Evolutionary conservation across 2,329 filamentous ascomycete genomes (phyloP), one percentile per base, ranked within the genome.

Genomic region (Annulohypoxylon truncatum): DNA sequence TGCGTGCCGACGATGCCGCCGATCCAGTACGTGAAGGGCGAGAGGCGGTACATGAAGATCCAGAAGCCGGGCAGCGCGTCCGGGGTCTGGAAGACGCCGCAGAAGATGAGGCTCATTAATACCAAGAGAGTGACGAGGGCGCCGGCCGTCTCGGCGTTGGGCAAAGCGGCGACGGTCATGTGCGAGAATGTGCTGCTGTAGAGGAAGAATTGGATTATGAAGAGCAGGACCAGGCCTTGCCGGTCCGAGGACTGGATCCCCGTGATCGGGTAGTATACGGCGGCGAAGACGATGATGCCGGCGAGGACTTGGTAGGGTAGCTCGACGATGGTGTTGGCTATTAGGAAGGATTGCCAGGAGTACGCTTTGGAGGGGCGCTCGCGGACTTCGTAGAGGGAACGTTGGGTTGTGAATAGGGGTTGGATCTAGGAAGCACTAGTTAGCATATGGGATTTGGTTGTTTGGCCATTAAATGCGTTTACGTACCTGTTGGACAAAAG

Each of bases 361-460:
- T 58, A 58, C 4, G 29, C 42, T 24, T 58, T 58, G 22, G 54
- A 58, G 9, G 54, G 54, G 7, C 54, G 54, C 44, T 58, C 54
- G 29, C 54, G 54, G n/a, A 58, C 54, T 40, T 58, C 54, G 42
- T 58, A 58, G 44, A 58, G 54, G 2, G 54, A 33, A 15, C 54
- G 54, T 20, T 58, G 54, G 22, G 54, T 58, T 10, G 54, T 58
- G 22, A 58, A 58, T 18, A 58, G 29, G 5, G 54, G 54, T 48
- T 58, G 54, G 10, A 58, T 58, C 54, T 58, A 18, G 4, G 9
- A 2, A 22, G 20, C 2, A 7, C 13, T 10, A 8, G 5, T 57
- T 28, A 57, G 29, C 29, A 48, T 26, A 38, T 48, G 0, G 1
- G 1, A 6, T 24, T n/a, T 35, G 5, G 13, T 13, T 26, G 26